Evolutionary conservation across 345 rosid species (phyloP), one percentile per base, ranked within the genome.

Genomic region (Moricandia arvensis): DNA sequence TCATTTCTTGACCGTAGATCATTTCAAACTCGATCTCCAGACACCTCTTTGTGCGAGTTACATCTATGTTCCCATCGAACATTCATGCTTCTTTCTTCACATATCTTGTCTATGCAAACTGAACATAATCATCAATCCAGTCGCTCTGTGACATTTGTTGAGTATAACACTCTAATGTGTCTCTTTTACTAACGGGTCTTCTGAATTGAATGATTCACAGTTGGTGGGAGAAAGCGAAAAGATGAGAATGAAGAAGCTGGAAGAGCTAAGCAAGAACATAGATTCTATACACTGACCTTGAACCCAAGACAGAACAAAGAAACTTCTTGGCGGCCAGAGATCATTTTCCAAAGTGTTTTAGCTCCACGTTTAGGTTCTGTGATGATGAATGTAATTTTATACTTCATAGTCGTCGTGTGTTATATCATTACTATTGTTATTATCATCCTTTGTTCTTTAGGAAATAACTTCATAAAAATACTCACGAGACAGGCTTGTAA

Each of bases 161-260:
- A 13, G 8, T 15, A 34, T 16, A 37, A 72, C 34, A 62, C 58
- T 8, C 47, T 58, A 35, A 18, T 71, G 5, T 66, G 78, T 67
- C 66, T 70, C 38, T 58, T n/a, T 11, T 8, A 62, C 51, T 33
- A 15, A 51, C 6, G 6, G 51, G 16, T 37, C 55, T 73, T 62
- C 10, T 7, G 13, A 62, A 29, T n/a, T 0, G 73, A 63, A 70
- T 73, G 85, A 65, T 21, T 43, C 0, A 53, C 87, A 90, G 96
- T 85, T 90, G 83, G 96, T 88, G 71, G 78, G 88, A n/a, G 96
- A 90, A 82, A 90, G 96, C 45, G 96, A 90, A 84, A 88, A 65
- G 85, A 16, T 84, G 87, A 87, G 96, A 89, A 82, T 90, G 90
- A 90, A 88, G 89, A 90, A 90, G 84, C 86, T 90, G 81, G 96